Evolutionary conservation across 177 flowering plant species (phyloP).

Genomic region (Vitis hybrid): DNA sequence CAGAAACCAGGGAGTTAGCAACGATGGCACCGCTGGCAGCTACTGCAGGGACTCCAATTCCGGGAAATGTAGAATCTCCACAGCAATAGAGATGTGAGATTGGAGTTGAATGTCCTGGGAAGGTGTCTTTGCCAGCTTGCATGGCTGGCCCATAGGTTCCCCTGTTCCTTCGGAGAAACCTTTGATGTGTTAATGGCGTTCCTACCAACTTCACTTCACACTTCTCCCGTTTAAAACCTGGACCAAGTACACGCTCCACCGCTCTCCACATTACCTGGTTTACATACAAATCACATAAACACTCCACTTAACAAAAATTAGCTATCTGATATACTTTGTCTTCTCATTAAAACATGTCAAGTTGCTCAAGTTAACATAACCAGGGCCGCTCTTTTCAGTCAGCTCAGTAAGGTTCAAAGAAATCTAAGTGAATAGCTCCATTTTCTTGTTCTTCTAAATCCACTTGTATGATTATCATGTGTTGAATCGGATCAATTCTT

Average conservation of each 20-base stretch:
- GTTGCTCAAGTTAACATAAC: no score
- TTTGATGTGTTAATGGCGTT: slow-evolving; percentile 82
- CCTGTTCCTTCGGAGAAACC: slow-evolving; percentile 82
- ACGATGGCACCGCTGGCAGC: slow-evolving; percentile 99
- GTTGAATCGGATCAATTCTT: no score
- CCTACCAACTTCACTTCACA: slow-evolving; percentile 93
- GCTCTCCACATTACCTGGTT: slow-evolving; percentile 92
- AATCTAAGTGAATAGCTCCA: no score
- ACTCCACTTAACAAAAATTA: not conserved
- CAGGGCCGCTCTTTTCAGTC: no score
- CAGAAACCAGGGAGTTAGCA: slow-evolving; percentile 88
- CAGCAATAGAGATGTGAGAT: slow-evolving; percentile 78
- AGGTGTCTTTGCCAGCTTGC: slow-evolving; percentile 69
- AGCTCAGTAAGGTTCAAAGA: no score
- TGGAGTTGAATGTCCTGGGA: slow-evolving; percentile 90
- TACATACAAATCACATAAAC: not conserved
- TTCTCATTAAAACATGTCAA: no score
- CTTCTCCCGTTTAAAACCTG: slow-evolving; percentile 71
- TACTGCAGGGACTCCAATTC: slow-evolving; percentile 97
- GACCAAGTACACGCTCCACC: slow-evolving; percentile 84
- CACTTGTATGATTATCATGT: no score
- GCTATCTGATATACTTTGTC: no score
- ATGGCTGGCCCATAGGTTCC: slow-evolving; percentile 97
- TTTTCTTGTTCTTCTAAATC: no score
- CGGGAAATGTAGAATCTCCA: slow-evolving; percentile 96